Base-by-base conservation (phyloP, 306 rosid species). In the Pyrus betulifolia region DNA sequence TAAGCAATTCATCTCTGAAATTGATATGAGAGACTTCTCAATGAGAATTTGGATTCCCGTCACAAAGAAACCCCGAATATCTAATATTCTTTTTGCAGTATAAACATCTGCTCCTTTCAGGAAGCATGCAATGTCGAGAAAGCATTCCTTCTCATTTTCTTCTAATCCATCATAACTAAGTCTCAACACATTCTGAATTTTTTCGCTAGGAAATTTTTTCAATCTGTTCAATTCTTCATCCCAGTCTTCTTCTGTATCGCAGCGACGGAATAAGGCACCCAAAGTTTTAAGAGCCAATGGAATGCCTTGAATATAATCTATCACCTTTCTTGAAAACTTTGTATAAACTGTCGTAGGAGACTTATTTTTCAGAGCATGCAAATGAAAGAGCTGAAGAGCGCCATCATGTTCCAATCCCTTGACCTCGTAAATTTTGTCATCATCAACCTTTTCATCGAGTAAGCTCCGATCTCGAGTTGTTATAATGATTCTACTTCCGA, bases 1-100 rank as follows among this genome's bases (percentile, higher is more conserved):
- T 4, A 69, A 80, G 1, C 7, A 1, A 0, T 49, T 17, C 1
- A 1, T 52, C 35, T 19, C 25, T 19, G 65, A 60, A 60, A 54
- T 17, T 51, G 82, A 62, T 46, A 86, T 59, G 58, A 88, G 82
- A 51, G 83, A 87, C 46, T 66, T 82, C 22, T 84, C 80, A 72
- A 75, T 58, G 74, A 87, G 82, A 77, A 62, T 61, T 3, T 72
- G 84, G n/a, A 83, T 67, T 59, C 87, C 81, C 11, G 1, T 28
- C 28, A 81, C 74, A 0, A 46, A 21, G 72, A 74, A 69, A 7
- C 82, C 84, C 15, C 67, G n/a, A 6, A 1, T 1, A 14, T 80
- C 71, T 11, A 80, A n/a, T 3, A 78, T 63, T 28, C 66, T 60
- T 23, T 38, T 65, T 0, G 76, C 84, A 78, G 27, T 14, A 35